Evolutionary conservation across 2,329 filamentous ascomycete species (phyloP), one percentile per base, ranked within the genome.

Genomic region (Sporothrix brasiliensis): DNA sequence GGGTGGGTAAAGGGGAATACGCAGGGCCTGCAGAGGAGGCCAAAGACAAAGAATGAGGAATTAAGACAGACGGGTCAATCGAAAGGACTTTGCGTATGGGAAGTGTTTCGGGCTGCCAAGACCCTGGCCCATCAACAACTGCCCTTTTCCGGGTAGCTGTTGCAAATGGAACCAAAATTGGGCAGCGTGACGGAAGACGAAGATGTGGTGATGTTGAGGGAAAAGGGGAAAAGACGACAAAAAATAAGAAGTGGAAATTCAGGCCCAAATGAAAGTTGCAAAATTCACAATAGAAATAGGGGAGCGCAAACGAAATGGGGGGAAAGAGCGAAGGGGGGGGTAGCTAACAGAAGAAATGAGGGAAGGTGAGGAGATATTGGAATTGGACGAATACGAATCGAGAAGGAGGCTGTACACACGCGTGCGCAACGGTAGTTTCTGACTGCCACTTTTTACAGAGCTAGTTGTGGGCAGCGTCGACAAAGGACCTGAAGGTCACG

Each of bases 81-180:
- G 47, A 27, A 52, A 66, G 27, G 30, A 52, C 24, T 21, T 39
- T 52, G 63, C 63, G 47, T 27, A 30, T 66, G 61, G 41, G 24
- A 66, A 39, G 47, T 52, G 63, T 66, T 66, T 66, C 47, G 63
- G 63, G 61, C 44, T 65, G 61, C 61, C 61, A 65, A 65, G 61
- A 65, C 24, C 44, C 41, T 50, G 44, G 6, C 44, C 44, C 27
- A 50, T 34, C 47, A 50, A 47, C 41, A 63, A 47, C 24, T 30
- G 30, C 49, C 63, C 47, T 67, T 67, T 50, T 50, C 61, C 61
- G 34, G 61, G 16, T 19, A 65, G 50, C n/a, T 19, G n/a, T 7
- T 44, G 21, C 7, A 56, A 21, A 9, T 56, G 47, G 49, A n/a
- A 39, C 47, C 34, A 21, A 19, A 24, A 63, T 63, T 21, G 56